phyloP scores from a whole-genome alignment of 1,284 basidiomycete genomes.

The Takashimella tepidaria region DNA sequence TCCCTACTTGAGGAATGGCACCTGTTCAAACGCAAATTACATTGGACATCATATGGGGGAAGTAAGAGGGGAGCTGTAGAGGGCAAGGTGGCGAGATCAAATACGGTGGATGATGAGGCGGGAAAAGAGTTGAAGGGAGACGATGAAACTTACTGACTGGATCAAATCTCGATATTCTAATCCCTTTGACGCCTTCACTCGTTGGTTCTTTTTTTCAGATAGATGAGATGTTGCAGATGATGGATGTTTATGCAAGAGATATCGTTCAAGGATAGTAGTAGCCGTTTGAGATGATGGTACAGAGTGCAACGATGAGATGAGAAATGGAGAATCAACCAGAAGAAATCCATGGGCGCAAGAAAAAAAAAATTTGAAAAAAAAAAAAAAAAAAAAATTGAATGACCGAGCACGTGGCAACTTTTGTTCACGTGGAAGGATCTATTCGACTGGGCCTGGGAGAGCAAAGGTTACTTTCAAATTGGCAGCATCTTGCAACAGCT shows the following conservation, averaged over 20 bases:
- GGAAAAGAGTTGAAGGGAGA: neutral
- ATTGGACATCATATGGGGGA: slow-evolving; percentile 36
- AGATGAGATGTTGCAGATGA: no score
- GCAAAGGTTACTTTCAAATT: slow-evolving; percentile 35
- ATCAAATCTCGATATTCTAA: no score
- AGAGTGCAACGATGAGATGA: neutral
- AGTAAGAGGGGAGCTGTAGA: neutral
- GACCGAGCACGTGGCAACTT: neutral
- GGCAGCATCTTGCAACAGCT: slow-evolving; percentile 42
- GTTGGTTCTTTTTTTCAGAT: no score
- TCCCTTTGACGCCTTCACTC: no score
- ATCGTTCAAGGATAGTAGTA: no score
- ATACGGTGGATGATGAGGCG: no score
- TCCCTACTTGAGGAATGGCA: slow-evolving; percentile 12
- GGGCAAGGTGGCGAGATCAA: neutral
- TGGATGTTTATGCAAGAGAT: neutral
- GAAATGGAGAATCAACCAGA: no score
- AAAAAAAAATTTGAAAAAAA: neutral
- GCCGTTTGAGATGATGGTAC: neutral
- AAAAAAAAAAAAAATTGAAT: no score
- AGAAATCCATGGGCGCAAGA: no score
- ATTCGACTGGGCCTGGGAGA: slow-evolving; percentile 29
- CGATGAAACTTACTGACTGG: neutral
- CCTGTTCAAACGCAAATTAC: slow-evolving; percentile 48
- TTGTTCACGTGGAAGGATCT: slow-evolving; percentile 3